Evolutionary conservation across 495 filamentous ascomycete genomes (phyloP).

Genomic region (Friedmanniomyces endolithicus): DNA sequence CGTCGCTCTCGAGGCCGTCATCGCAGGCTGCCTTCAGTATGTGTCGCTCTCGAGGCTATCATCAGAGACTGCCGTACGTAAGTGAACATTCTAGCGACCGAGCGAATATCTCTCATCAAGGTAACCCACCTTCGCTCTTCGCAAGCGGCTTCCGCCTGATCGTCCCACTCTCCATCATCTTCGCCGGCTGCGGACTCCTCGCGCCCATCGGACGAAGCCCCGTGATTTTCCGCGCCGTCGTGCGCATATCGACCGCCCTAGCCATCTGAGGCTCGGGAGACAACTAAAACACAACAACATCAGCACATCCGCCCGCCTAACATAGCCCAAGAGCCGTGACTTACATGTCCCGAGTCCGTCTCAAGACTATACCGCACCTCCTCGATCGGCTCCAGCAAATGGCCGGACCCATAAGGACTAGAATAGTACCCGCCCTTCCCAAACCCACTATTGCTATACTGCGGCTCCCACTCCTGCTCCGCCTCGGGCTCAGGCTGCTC

Average conservation of each 20-base stretch:
- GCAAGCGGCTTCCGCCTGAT: conserved; percentile 21
- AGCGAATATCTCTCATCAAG: too few species aligned
- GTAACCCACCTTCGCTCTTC: conserved; percentile 5
- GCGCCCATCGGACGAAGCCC: conserved; percentile 31
- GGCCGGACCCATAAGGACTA: conserved; percentile 20
- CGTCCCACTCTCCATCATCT: conserved; percentile 19
- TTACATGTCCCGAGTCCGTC: conserved; percentile 27
- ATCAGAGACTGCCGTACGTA: conserved; percentile 1
- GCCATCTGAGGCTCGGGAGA: conserved; percentile 20
- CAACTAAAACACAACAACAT: neutral
- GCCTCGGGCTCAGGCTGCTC: conserved; percentile 17
- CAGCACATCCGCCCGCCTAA: conserved; percentile 3
- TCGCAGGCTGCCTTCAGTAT: conserved; percentile 6
- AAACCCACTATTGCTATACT: conserved; percentile 20
- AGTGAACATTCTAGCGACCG: neutral
- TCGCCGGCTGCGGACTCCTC: conserved; percentile 14
- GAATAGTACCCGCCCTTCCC: conserved; percentile 15
- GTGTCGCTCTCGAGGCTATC: conserved; percentile 13
- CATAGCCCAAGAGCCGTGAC: neutral
- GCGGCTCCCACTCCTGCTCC: conserved; percentile 11
- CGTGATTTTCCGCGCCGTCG: conserved; percentile 28
- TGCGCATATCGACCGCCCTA: conserved; percentile 18
- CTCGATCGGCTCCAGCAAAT: conserved; percentile 29
- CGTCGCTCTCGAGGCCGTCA: conserved; percentile 12
- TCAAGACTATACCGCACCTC: conserved; percentile 30